Evolutionary conservation across 495 filamentous ascomycete species (phyloP), one percentile per base, ranked within the genome.

Genomic region (Lichenothelia convexa): DNA sequence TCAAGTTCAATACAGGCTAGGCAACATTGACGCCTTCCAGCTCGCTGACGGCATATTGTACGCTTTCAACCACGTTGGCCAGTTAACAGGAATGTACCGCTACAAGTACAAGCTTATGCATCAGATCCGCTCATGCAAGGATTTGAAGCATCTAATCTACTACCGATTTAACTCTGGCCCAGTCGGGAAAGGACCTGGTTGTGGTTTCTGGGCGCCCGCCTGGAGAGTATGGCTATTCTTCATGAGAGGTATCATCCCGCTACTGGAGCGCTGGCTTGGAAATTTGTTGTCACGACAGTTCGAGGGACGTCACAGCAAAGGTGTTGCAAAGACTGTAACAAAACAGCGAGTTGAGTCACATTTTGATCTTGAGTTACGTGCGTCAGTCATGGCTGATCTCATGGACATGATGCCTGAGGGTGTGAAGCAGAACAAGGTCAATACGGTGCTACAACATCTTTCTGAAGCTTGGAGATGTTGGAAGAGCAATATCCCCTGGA

Each of bases 81-180:
- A 99, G 59, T 64, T 99, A 35, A 99, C 91, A 18, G 91, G 91
- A 49, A 99, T 99, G 91, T 99, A 99, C 61, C 81, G 91, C 19
- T 99, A 99, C 71, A 99, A 99, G 67, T 99, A 99, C 63, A 99
- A 99, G 64, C 69, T 99, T 23, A 99, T 99, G 91, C 91, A 99
- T 56, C 91, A 99, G 59, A 95, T 99, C 48, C 84, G 91, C 32
- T 89, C 91, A 2, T 99, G 91, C 63, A 99, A 99, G 54, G 91
- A 99, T 60, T 60, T 99, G 50, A 99, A 99, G 70, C 91, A 99
- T 71, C 55, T 99, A 35, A 94, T 99, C 44, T 99, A 99, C 63
- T 94, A 99, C 55, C 81, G 91, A 11, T 99, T 99, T 64, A 99
- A 99, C 56, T 87, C 86, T 22, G 89, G 87, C 0, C 80, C 91